phyloP scores from a whole-genome alignment of 352 stramenopile genomes.

The Stramenopiles sp. region DNA sequence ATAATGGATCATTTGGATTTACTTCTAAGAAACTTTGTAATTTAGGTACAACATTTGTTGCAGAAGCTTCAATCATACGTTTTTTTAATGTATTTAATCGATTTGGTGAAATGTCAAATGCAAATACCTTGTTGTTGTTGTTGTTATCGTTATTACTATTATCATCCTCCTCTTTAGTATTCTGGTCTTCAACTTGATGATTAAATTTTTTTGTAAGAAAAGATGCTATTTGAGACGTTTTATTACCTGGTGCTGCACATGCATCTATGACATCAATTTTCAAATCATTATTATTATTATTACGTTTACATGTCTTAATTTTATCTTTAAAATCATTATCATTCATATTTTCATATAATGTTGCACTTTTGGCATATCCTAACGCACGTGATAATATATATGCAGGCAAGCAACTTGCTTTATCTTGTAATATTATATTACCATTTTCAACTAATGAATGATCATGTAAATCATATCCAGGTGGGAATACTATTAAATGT shows the following conservation, averaged over 20 bases:
- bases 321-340: slow-evolving; percentile 4
- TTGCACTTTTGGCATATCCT: slow-evolving; percentile 28
- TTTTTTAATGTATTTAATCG: slow-evolving; percentile 59
- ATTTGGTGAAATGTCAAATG: slow-evolving; percentile 68
- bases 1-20: slow-evolving; percentile 40
- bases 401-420: slow-evolving; percentile 88
- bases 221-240: slow-evolving; percentile 88
- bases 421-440: slow-evolving; percentile 84
- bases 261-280: slow-evolving; percentile 74
- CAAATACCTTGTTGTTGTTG: slow-evolving; percentile 49
- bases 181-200: too few relatives aligned
- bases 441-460: slow-evolving; percentile 48
- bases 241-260: slow-evolving; percentile 91
- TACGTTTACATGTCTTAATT: not conserved
- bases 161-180: slow-evolving; percentile 29
- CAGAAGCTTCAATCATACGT: slow-evolving; percentile 53
- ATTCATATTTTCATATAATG: slow-evolving; percentile 14
- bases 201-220: too few relatives aligned
- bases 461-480: slow-evolving; percentile 54
- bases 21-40: slow-evolving; percentile 75
- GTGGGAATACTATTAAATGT: slow-evolving; percentile 69
- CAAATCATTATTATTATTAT: not conserved
- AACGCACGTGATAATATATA: slow-evolving; percentile 65
- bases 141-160: slow-evolving; percentile 20
- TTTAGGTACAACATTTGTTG: slow-evolving; percentile 43